phyloP scores from a whole-genome alignment of 805 yeast genomes.

The Isabelozyma heimii region DNA sequence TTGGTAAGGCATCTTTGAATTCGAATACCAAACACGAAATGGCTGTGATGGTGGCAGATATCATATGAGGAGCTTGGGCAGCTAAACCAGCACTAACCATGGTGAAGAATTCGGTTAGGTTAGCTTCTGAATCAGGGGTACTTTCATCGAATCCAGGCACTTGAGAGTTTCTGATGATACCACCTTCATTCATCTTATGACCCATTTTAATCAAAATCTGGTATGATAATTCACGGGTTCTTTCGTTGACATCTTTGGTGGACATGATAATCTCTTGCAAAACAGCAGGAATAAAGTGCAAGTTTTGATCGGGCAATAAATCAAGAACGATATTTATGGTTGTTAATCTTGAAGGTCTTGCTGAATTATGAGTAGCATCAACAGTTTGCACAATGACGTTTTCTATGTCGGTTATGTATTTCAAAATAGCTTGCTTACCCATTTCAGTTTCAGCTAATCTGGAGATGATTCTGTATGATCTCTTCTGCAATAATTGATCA shows the following conservation, averaged over 20 bases:
- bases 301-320: conserved; percentile 59
- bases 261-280: conserved; percentile 86
- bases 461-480: conserved; percentile 78
- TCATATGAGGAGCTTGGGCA: conserved; percentile 92
- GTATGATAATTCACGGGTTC: conserved; percentile 80
- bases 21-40: conserved; percentile 84
- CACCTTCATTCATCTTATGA: conserved; percentile 66
- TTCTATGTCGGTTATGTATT: conserved; percentile 58
- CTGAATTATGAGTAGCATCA: conserved; percentile 60
- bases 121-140: conserved; percentile 64
- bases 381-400: conserved; percentile 56
- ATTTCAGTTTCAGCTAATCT: conserved; percentile 66
- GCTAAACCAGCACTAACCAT: conserved; percentile 96
- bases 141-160: conserved; percentile 65
- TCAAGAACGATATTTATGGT: conserved; percentile 63
- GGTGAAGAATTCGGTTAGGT: conserved; percentile 79
- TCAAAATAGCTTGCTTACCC: conserved; percentile 55
- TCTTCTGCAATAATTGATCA: conserved; percentile 77
- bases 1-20: conserved; percentile 64
- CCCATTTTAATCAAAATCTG: conserved; percentile 78
- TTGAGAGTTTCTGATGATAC: conserved; percentile 59
- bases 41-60: conserved; percentile 89
- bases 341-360: conserved; percentile 75
- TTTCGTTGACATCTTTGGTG: conserved; percentile 91
- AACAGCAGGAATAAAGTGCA: conserved; percentile 76